phyloP scores from a whole-genome alignment of 768 basidiomycete genomes.

The Trametopsis cervina region DNA sequence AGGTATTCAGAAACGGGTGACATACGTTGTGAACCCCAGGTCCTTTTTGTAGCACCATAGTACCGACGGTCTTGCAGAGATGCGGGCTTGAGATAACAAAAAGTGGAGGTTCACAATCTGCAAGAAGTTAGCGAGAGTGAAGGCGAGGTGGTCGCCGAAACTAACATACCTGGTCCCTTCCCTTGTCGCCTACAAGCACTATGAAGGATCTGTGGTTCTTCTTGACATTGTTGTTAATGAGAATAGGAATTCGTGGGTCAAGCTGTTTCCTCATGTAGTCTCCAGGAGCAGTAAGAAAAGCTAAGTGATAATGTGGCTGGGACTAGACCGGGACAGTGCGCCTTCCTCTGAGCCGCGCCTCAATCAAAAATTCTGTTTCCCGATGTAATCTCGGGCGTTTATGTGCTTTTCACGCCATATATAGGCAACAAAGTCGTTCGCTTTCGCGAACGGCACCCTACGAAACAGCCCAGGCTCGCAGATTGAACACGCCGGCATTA shows the following conservation, averaged over 20 bases:
- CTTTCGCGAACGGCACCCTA: no score
- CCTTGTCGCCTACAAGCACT: slow-evolving; percentile 92
- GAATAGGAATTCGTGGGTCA: slow-evolving; percentile 86
- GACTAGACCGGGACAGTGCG: no score
- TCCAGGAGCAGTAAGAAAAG: no score
- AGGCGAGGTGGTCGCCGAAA: neutral
- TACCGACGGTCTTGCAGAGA: slow-evolving; percentile 85
- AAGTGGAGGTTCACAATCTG: slow-evolving; percentile 95
- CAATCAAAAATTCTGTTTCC: no score
- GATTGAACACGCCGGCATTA: no score
- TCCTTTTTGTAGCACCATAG: slow-evolving; percentile 99
- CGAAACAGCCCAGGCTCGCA: no score
- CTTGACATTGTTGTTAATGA: slow-evolving; percentile 92
- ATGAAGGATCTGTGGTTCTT: slow-evolving; percentile 92
- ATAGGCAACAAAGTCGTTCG: no score
- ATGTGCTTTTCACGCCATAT: no score
- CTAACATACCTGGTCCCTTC: slow-evolving; percentile 77
- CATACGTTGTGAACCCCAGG: slow-evolving; percentile 88
- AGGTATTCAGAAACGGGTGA: no score
- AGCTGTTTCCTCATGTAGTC: slow-evolving; percentile 73
- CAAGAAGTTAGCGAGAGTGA: neutral
- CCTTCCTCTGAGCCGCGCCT: no score
- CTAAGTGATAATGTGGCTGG: no score
- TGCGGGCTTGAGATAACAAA: slow-evolving; percentile 83
- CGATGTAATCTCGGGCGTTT: no score